Percentiles rank a stretch among this genome's conserved stretches.
These are phyloP conservation scores for Sugiyamaella neomexicana DNA, from an alignment of 1,139 yeast species.

Conservation along the genomic window DNA sequence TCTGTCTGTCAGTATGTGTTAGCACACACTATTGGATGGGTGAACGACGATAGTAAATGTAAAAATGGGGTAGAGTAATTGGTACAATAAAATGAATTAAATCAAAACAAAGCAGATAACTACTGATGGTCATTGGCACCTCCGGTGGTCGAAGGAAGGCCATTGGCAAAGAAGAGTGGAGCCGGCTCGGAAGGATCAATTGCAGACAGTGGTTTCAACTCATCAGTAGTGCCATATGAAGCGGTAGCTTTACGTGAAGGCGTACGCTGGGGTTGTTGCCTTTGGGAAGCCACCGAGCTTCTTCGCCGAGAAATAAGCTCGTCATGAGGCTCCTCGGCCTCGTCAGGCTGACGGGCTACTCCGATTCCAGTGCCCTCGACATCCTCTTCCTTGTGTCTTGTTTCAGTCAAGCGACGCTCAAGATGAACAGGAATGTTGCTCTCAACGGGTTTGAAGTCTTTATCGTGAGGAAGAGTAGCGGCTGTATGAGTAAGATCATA, in stretches of 20 bases:
- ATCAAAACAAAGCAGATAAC: conserved; percentile 5
- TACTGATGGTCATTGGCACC: conserved; percentile 22
- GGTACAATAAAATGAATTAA: conserved; percentile 8
- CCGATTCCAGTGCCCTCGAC: conserved; percentile 34
- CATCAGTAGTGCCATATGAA: conserved; percentile 38
- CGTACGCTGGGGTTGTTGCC: conserved; percentile 20
- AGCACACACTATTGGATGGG: too few relatives aligned
- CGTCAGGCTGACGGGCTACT: conserved; percentile 40
- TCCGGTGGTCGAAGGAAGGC: conserved; percentile 40
- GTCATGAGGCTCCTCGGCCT: conserved; percentile 31
- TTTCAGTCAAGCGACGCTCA: conserved; percentile 42
- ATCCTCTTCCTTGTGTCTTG: conserved; percentile 40
- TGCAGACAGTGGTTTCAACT: conserved; percentile 35
- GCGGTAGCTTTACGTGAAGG: conserved; percentile 38
- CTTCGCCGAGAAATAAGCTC: conserved; percentile 36
- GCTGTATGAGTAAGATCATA: conserved; percentile 40
- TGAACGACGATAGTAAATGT: too few relatives aligned
- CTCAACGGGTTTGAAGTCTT: conserved; percentile 39
- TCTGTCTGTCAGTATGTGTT: too few relatives aligned
- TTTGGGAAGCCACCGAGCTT: conserved; percentile 32
- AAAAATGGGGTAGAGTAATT: conserved; percentile 9
- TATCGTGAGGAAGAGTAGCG: conserved; percentile 38
- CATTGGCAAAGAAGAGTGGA: conserved; percentile 39
- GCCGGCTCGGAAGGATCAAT: conserved; percentile 24
- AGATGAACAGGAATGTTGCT: conserved; percentile 37